These are phyloP conservation scores for Zopfia rhizophila DNA, from an alignment of 2,329 filamentous ascomycete genomes.

Conservation along the genomic window DNA sequence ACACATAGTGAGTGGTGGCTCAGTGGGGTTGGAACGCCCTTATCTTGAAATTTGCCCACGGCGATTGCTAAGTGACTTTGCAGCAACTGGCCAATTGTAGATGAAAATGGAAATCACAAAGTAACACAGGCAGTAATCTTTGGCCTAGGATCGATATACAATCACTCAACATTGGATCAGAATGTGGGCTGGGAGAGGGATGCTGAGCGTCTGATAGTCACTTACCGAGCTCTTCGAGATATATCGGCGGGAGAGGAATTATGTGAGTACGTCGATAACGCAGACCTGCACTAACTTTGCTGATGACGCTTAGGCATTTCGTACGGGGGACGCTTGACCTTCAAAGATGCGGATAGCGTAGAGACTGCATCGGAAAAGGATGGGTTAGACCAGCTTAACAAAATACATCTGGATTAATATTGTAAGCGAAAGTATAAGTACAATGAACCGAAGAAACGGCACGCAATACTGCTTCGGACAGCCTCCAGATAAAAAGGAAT, in stretches of 20 bases:
- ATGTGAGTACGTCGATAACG: slow-evolving; percentile 48
- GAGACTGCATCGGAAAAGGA: slow-evolving; percentile 43
- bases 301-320: slow-evolving; percentile 52
- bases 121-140: slow-evolving; percentile 64
- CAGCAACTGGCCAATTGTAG: slow-evolving; percentile 57
- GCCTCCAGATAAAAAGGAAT: too few relatives aligned
- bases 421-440: slow-evolving; percentile 27
- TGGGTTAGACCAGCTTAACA: slow-evolving; percentile 51
- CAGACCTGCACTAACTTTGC: background rate
- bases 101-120: slow-evolving; percentile 35
- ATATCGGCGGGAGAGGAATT: slow-evolving; percentile 65
- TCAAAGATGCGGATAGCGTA: slow-evolving; percentile 54
- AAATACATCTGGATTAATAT: slow-evolving; percentile 52
- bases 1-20: slow-evolving; percentile 61
- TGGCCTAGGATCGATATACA: slow-evolving; percentile 68
- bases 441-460: slow-evolving; percentile 16
- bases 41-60: background rate
- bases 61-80: slow-evolving; percentile 14
- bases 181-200: slow-evolving; percentile 68
- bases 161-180: slow-evolving; percentile 62
- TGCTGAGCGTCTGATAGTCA: slow-evolving; percentile 56
- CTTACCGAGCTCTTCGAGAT: slow-evolving; percentile 62
- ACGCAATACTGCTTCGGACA: too few relatives aligned
- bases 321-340: slow-evolving; percentile 60
- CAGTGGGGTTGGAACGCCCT: background rate